Evolutionary conservation across 345 rosid species (phyloP).

Genomic region (Eucalyptus guilfoylei): DNA sequence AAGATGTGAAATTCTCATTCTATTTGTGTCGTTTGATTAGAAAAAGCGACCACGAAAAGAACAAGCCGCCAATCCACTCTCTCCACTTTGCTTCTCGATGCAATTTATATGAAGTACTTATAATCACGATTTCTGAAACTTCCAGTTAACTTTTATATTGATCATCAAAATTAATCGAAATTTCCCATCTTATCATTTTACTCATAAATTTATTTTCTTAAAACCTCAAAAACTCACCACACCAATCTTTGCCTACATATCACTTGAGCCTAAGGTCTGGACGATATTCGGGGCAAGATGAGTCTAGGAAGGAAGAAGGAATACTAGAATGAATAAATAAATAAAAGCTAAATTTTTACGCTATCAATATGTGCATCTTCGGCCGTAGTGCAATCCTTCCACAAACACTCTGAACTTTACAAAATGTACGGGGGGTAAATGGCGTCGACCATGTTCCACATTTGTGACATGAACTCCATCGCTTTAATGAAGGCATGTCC

Average conservation of each 20-base stretch:
- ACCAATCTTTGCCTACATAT: not conserved
- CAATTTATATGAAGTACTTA: not conserved
- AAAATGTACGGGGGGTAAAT: too few species aligned
- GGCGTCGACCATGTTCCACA: not conserved
- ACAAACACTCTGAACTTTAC: not conserved
- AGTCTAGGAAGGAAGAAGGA: not conserved
- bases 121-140: not conserved
- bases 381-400: not conserved
- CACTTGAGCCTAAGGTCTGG: accelerated
- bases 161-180: not conserved
- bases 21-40: not conserved
- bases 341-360: too few species aligned
- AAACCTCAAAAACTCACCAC: not conserved
- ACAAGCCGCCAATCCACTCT: not conserved
- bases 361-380: not conserved
- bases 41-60: not conserved
- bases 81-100: not conserved
- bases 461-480: not conserved
- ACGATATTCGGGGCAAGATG: not conserved
- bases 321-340: too few species aligned
- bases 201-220: accelerated
- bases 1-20: not conserved
- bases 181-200: accelerated
- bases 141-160: accelerated
- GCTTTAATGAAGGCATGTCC: not conserved